Conservation (phyloP, 2,329 filamentous ascomycete genomes). For the Colletotrichum scovillei region DNA sequence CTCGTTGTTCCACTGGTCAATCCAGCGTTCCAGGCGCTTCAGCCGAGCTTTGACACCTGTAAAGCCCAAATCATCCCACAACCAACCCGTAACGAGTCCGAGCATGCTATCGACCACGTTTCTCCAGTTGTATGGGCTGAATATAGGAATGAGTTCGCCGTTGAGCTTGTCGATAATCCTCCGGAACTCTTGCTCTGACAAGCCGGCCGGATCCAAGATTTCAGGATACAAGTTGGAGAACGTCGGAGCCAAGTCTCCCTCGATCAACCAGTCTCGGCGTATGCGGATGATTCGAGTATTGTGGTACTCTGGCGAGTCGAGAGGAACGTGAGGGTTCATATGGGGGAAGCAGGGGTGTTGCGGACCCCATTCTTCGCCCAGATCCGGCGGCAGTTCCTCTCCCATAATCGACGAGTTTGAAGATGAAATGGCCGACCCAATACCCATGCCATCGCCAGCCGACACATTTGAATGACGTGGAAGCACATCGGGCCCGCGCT, state of each 20-base stretch:
- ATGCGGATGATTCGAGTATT: slow-evolving; percentile 92
- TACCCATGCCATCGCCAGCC: slow-evolving; percentile 62
- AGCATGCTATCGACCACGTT: slow-evolving; percentile 85
- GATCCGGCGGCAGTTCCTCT: slow-evolving; percentile 72
- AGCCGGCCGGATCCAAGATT: slow-evolving; percentile 85
- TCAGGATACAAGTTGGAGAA: slow-evolving; percentile 97
- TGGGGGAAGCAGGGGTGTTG: slow-evolving; percentile 96
- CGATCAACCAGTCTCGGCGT: slow-evolving; percentile 88
- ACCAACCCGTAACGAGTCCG: slow-evolving; percentile 87
- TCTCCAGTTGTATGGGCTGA: slow-evolving; percentile 79
- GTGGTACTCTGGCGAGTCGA: slow-evolving; percentile 78
- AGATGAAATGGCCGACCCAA: slow-evolving; percentile 67
- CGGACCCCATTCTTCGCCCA: slow-evolving; percentile 89
- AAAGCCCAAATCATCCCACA: slow-evolving; percentile 91
- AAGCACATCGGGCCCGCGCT: slow-evolving; percentile 60
- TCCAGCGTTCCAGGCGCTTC: slow-evolving; percentile 78
- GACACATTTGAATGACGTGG: slow-evolving; percentile 61
- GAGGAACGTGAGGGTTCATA: slow-evolving; percentile 88
- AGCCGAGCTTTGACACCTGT: slow-evolving; percentile 80
- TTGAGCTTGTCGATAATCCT: slow-evolving; percentile 86
- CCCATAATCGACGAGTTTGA: slow-evolving; percentile 72
- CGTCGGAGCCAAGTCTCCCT: slow-evolving; percentile 89
- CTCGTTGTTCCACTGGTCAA: slow-evolving; percentile 87
- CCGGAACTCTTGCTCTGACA: slow-evolving; percentile 89
- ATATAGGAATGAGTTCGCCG: slow-evolving; percentile 77